A percentile compares a stretch with the other conserved stretches of the same genome.
Conservation (phyloP, 1,284 basidiomycete species). For the Prillingera fragicola region DNA sequence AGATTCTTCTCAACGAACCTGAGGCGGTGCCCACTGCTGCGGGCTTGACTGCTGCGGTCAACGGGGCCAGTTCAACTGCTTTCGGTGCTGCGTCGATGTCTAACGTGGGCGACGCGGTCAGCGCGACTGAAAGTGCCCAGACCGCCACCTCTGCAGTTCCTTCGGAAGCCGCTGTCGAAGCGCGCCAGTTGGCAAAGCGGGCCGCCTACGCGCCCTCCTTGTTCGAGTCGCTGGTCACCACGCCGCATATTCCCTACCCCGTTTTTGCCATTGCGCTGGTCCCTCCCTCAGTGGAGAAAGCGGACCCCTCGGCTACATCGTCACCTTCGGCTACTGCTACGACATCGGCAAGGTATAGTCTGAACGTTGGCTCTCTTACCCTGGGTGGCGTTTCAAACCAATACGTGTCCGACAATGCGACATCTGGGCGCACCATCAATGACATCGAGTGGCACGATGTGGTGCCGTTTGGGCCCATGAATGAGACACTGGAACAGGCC, state of each 20-base stretch:
- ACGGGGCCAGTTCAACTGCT: no score
- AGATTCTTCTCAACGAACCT: slow-evolving; percentile 13
- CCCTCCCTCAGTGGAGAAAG: slow-evolving; percentile 15
- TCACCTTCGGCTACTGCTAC: slow-evolving; percentile 16
- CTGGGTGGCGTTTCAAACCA: slow-evolving; percentile 36
- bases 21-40: neutral
- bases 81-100: slow-evolving; percentile 4
- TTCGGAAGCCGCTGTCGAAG: neutral
- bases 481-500: neutral
- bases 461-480: slow-evolving; percentile 29
- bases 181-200: no score
- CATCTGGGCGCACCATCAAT: slow-evolving; percentile 20
- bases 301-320: slow-evolving; percentile 12
- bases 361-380: slow-evolving; percentile 28
- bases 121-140: no score
- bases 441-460: slow-evolving; percentile 42
- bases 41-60: neutral
- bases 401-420: slow-evolving; percentile 23
- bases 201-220: slow-evolving; percentile 33
- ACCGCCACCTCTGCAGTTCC: slow-evolving; percentile 5
- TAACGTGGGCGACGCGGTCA: neutral
- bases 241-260: slow-evolving; percentile 29
- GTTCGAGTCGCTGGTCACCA: slow-evolving; percentile 32
- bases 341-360: slow-evolving; percentile 12
- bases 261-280: slow-evolving; percentile 35